phyloP scores from a whole-genome alignment of 192 early-diverging fungal genomes.

The Glomus cerebriforme region DNA sequence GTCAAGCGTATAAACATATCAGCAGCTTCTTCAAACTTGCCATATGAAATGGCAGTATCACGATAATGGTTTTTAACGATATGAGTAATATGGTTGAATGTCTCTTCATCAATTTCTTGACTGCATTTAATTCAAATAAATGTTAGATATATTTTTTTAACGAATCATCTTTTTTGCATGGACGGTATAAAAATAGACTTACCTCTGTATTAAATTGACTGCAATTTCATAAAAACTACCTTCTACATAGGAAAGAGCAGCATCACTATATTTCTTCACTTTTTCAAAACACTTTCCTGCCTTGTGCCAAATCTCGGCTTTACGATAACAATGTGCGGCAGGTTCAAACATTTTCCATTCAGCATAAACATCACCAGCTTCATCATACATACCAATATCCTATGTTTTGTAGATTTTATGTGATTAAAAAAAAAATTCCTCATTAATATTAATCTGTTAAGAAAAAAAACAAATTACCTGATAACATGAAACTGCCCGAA shows the following conservation, averaged over 20 bases:
- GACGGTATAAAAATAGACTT: neutral
- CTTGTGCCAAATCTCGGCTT: neutral
- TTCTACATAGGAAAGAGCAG: neutral
- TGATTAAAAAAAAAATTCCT: too few species aligned
- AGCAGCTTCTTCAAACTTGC: conserved; percentile 18
- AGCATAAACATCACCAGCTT: conserved; percentile 6
- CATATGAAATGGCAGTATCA: neutral
- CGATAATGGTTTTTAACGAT: conserved; percentile 12
- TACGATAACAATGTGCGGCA: too few species aligned
- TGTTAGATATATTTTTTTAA: neutral
- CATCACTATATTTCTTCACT: conserved; percentile 4
- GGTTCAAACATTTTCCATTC: conserved; percentile 8
- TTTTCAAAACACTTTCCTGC: conserved; percentile 1
- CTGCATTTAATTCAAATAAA: neutral
- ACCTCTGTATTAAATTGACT: conserved; percentile 16
- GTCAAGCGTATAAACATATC: neutral
- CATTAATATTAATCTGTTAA: too few species aligned
- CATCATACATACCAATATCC: neutral
- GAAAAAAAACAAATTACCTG: too few species aligned
- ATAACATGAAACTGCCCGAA: conserved; percentile 20
- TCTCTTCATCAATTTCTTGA: neutral
- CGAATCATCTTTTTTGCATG: neutral
- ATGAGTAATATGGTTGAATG: neutral
- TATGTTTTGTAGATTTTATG: too few species aligned
- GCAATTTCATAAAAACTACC: neutral